Conservation (phyloP, 257 asterid species). For the Nicotiana attenuata region DNA sequence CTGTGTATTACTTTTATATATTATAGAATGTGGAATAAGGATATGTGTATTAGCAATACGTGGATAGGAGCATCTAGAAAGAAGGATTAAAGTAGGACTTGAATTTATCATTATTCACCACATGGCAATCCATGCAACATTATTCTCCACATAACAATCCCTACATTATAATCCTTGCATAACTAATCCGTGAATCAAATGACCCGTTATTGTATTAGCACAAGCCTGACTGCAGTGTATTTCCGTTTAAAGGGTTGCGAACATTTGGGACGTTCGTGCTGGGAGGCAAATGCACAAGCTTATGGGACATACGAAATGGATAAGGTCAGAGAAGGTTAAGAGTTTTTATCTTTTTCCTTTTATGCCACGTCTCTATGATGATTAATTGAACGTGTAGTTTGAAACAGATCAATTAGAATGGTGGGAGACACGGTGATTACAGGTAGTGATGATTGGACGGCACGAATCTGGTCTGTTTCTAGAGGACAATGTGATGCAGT, state of each 20-base stretch:
- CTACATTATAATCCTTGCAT: background rate
- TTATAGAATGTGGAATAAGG: background rate
- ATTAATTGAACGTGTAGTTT: conserved; percentile 21
- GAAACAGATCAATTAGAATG: conserved; percentile 86
- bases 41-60: background rate
- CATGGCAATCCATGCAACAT: background rate
- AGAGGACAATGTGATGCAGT: conserved; percentile 95
- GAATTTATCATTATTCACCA: background rate
- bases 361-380: conserved; percentile 17
- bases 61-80: background rate
- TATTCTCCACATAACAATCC: background rate
- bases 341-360: conserved; percentile 11
- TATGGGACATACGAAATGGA: conserved; percentile 91
- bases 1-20: background rate
- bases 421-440: conserved; percentile 88
- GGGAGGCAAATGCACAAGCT: conserved; percentile 92
- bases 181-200: background rate
- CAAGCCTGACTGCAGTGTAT: conserved; percentile 21
- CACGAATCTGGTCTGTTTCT: conserved; percentile 91
- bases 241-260: conserved; percentile 51
- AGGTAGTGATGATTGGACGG: conserved; percentile 99
- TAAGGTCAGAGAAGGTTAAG: conserved; percentile 43
- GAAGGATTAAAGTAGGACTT: background rate
- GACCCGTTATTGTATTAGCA: background rate
- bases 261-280: conserved; percentile 94